Evolutionary conservation across 345 rosid species (phyloP), one percentile per base, ranked within the genome.

Genomic region (Rhizophora apiculata): DNA sequence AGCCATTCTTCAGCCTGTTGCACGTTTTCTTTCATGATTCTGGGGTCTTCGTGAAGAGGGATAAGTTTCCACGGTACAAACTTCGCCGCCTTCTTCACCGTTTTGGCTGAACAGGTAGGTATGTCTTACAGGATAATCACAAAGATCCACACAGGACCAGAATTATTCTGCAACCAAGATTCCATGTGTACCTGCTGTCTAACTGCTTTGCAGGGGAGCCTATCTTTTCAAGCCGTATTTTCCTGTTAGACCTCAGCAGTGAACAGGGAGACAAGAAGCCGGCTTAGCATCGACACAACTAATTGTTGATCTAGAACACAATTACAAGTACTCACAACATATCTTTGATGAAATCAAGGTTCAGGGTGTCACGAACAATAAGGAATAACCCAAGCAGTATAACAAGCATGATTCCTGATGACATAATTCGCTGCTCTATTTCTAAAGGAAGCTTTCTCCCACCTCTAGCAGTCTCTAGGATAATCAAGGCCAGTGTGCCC

Each of bases 361-460:
- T 91, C 65, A 94, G 84, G 22, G 97, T 91, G 64, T 94, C 98
- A n/a, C 89, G 87, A 53, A 91, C 81, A 1, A 94, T 84, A 61
- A 94, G 98, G 78, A 89, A 89, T 69, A 94, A 70, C 36, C 98
- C 98, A 5, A 89, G 84, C 46, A 91, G 79, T 69, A 87, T 3
- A 69, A 94, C 98, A 72, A 91, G 79, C 92, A 84, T 75, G 59
- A 94, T 83, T 69, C 97, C 98, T 8, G 98, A 91, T 22, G 96
- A 89, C 92, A 86, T 89, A 26, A 91, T 91, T 69, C 87, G 82
- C 84, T 91, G 97, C 82, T 94, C 98, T 49, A 91, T 46, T 76
- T 91, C 98, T 63, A 85, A 73, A 24, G 96, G 96, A 62, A 94
- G 93, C 83, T 91, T 94, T 82, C 85, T 86, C 43, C 98, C 97